Percentiles rank a stretch among this genome's conserved stretches.
Evolutionary conservation across 1,139 yeast genomes (phyloP).

Genomic region (Pichia sorboxylosa): DNA sequence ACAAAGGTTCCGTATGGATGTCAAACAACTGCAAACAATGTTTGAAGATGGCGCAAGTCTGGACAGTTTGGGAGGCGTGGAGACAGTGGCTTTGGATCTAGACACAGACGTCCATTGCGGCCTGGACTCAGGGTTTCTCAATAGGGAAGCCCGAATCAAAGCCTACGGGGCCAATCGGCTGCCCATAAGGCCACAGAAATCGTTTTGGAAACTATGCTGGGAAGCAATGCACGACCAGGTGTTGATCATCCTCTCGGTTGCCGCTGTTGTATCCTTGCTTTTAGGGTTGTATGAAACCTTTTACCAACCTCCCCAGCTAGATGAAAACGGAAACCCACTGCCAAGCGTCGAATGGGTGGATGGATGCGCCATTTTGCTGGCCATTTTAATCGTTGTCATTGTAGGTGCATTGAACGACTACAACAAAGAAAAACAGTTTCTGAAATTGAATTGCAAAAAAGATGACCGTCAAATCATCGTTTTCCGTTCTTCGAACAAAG

Average conservation of each 20-base stretch:
- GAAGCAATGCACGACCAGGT: constrained; percentile 90
- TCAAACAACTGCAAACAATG: too few species aligned
- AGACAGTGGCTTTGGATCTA: constrained; percentile 23
- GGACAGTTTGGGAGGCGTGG: constrained; percentile 29
- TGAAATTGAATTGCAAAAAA: constrained; percentile 73
- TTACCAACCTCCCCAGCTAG: constrained; percentile 70
- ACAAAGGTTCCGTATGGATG: too few species aligned
- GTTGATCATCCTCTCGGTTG: constrained; percentile 67
- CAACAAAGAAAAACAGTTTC: constrained; percentile 92
- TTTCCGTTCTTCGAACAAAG: constrained; percentile 59
- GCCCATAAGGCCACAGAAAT: constrained; percentile 59
- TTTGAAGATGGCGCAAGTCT: too few species aligned
- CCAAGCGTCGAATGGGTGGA: constrained; percentile 96
- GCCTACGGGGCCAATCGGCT: constrained; percentile 58
- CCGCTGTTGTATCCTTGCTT: constrained; percentile 82
- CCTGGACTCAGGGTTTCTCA: constrained; percentile 26
- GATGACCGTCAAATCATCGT: constrained; percentile 77
- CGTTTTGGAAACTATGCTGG: constrained; percentile 57
- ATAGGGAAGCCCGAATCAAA: constrained; percentile 27
- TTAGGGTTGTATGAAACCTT: constrained; percentile 87
- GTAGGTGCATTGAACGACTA: constrained; percentile 94
- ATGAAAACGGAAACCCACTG: constrained; percentile 58
- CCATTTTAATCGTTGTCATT: constrained; percentile 77
- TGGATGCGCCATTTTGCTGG: constrained; percentile 93
- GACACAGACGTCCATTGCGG: constrained; percentile 36